Base-by-base conservation (phyloP, 129 eudicot genomes). In the Tagetes erecta region DNA sequence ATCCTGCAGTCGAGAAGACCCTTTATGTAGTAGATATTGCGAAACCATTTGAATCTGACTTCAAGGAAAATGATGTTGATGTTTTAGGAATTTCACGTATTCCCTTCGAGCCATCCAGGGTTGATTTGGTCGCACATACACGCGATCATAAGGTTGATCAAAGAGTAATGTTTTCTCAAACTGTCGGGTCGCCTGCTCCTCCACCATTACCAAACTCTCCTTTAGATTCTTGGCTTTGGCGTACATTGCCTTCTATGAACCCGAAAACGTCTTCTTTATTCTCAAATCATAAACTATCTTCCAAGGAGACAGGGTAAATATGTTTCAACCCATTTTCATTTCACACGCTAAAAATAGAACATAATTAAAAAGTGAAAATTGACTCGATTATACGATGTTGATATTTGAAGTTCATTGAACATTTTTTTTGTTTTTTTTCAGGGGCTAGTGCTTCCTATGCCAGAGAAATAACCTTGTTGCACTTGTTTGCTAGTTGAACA, bases 191-290 rank as follows among this genome's bases (percentile, higher is more conserved):
- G 58, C 88, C 87, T 64, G 75, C 73, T 63, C 84, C 88, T 27
- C 95, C 91, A 14, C 92, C 96, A 6, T 82, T 88, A 64, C 97
- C 91, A 14, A 90, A 81, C 80, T 93, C 98, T 75, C 98, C 98
- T 51, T 87, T 97, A 20, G 98, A 93, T 75, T 93, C 97, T 30
- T 93, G 98, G 98, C 95, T 93, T 66, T 81, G 82, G 73, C 98
- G 95, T 34, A 84, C 98, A 50, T 73, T 93, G 84, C 92, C 96
- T 72, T 78, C 94, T 5, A 65, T 87, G 56, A 63, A 80, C 31
- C 31, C 84, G 5, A 86, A 79, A 64, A 71, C 76, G 73, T 31
- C 82, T 31, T 70, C 80, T 62, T 67, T 72, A 10, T 81, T 69
- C 50, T 27, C 86, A 66, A 60, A 73, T 70, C 67, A 40, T 40